A percentile compares a stretch with the other conserved stretches of the same genome.
Conservation (phyloP, 108 stramenopile species). For the Fragilariopsis cylindrus region DNA sequence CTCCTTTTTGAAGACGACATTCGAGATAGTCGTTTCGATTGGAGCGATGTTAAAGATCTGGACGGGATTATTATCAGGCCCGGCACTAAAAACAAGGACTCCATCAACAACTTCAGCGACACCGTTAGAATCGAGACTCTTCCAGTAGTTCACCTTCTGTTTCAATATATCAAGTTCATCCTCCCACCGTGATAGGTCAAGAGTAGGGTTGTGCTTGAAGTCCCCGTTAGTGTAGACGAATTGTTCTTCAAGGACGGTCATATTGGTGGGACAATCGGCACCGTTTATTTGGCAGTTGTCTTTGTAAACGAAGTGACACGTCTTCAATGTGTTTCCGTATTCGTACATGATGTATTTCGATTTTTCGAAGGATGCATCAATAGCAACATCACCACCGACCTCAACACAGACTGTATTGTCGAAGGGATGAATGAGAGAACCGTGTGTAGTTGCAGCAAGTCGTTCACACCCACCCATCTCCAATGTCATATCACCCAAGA, state of each 20-base stretch:
- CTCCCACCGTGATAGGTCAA: not conserved
- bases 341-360: conserved; percentile 10
- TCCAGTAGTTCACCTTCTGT: conserved; percentile 9
- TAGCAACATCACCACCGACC: not conserved
- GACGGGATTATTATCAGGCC: not conserved
- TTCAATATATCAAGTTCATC: not conserved
- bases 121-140: not conserved
- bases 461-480: not conserved
- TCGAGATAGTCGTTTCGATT: not conserved
- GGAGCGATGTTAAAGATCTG: conserved; percentile 12
- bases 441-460: not conserved
- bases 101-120: not conserved
- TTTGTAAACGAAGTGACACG: not conserved
- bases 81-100: not conserved
- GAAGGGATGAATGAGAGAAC: conserved; percentile 1
- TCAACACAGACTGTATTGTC: not conserved
- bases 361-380: not conserved
- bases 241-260: not conserved
- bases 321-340: not conserved
- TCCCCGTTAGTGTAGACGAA: conserved; percentile 4
- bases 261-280: not conserved
- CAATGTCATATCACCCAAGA: conserved; percentile 1
- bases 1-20: conserved; percentile 2
- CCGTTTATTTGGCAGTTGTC: not conserved
- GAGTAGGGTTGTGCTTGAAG: not conserved